Base-by-base conservation (phyloP, 768 basidiomycete species). In the Floccularia luteovirens region DNA sequence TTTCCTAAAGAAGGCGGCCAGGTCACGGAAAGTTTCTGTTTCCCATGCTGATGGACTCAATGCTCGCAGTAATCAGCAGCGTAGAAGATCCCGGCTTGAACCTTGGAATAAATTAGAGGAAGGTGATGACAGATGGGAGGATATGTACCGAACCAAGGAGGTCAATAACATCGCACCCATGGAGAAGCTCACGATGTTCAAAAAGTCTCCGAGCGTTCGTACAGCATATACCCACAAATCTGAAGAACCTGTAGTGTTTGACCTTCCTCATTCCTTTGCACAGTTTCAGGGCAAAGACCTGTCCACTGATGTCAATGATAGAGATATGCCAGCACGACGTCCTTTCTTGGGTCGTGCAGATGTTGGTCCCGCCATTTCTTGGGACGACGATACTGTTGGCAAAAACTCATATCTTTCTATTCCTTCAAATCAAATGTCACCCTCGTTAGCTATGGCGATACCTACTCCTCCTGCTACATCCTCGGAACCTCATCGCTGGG, bases 171-270 rank as follows among this genome's bases (percentile, higher is more conserved):
- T 72, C 5, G 67, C 64, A 2, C 67, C 77, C 22, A 74, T 76
- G 69, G 73, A 77, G 53, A 75, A 72, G 49, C 69, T 80, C 41
- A 77, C 69, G 25, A 77, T 81, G 77, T 80, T 84, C 64, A 75
- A 79, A 58, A 78, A 75, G 50, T 66, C 74, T 0, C 70, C 70
- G 3, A 80, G 77, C 52, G 59, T 73, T 27, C 63, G 68, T 31
- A 78, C 79, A 12, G 68, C 60, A 5, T 73, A 72, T 43, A 72
- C 72, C 32, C 59, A 64, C 51, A 67, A 69, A 42, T 69, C 70
- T 2, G 67, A 71, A 3, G 64, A 69, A 24, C 58, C 63, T 35
- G 49, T 58, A 17, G 53, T 60, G 30, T 62, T 70, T 39, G 60
- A 66, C 41, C 58, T 62, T 35, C 50, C 61, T 17, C 63, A 69